Evolutionary conservation across 2,329 filamentous ascomycete species (phyloP).

Genomic region (Hirsutella thompsonii): DNA sequence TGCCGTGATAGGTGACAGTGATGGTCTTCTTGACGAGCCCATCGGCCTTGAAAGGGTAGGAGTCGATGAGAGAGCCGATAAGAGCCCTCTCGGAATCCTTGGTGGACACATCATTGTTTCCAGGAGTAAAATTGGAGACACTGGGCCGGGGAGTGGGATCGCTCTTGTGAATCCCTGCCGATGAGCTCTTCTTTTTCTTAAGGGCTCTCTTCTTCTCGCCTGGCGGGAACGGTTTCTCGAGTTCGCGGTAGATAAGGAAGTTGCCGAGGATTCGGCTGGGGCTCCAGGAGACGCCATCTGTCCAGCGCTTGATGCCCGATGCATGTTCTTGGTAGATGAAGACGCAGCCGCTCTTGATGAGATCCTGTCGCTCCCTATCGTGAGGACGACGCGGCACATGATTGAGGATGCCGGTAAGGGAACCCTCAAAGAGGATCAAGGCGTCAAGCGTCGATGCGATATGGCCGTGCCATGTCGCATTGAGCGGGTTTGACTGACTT

Average conservation of each 20-base stretch:
- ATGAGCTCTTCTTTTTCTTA: constrained; percentile 45
- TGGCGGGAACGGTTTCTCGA: constrained; percentile 64
- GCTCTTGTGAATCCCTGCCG: constrained; percentile 23
- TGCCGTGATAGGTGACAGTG: constrained; percentile 60
- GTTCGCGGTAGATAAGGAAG: constrained; percentile 74
- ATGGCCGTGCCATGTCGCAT: constrained; percentile 55
- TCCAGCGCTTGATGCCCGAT: constrained; percentile 90
- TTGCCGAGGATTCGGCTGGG: constrained; percentile 77
- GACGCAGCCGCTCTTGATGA: constrained; percentile 74
- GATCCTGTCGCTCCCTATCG: constrained; percentile 62
- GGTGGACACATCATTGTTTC: constrained; percentile 1
- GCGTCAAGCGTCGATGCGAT: constrained; percentile 63
- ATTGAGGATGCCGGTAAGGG: constrained; percentile 53
- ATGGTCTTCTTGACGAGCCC: constrained; percentile 91
- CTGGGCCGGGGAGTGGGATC: constrained; percentile 12
- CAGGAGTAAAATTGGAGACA: constrained; percentile 4
- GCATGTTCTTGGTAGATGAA: constrained; percentile 89
- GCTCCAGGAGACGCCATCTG: constrained; percentile 83
- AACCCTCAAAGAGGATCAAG: constrained; percentile 68
- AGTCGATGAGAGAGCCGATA: constrained; percentile 78
- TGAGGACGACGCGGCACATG: constrained; percentile 78
- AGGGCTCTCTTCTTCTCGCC: constrained; percentile 78
- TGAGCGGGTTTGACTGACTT: constrained; percentile 23
- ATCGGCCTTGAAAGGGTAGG: constrained; percentile 71
- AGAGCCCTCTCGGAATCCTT: constrained; percentile 29